Conservation (phyloP, 2,329 filamentous ascomycete species). For the Chrysoporthe deuterocubensis region DNA sequence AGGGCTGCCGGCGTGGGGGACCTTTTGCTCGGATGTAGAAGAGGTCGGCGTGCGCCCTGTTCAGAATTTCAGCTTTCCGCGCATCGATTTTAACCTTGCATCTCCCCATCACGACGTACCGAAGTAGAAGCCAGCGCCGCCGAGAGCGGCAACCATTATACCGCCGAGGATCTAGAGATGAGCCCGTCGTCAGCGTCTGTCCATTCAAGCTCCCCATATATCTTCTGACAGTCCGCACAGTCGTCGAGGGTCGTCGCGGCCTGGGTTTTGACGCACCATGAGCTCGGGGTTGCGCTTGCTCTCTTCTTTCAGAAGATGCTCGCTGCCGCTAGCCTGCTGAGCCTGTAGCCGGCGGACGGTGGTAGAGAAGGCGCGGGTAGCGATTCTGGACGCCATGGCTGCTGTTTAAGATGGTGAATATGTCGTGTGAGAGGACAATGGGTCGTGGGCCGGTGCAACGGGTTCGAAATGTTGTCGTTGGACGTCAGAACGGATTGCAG, state of each 20-base stretch:
- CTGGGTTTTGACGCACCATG: conserved; percentile 44
- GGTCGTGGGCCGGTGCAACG: conserved; percentile 28
- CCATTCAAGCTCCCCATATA: conserved; percentile 6
- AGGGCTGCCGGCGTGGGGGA: conserved; percentile 80
- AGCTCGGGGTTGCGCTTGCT: conserved; percentile 59
- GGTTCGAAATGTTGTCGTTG: conserved; percentile 22
- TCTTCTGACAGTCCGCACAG: not conserved
- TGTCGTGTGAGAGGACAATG: conserved; percentile 17
- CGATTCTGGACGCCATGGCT: conserved; percentile 61
- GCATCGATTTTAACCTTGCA: not conserved
- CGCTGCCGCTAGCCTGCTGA: conserved; percentile 39
- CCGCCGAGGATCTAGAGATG: conserved; percentile 77
- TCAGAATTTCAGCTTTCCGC: conserved; percentile 16
- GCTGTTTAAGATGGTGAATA: conserved; percentile 29
- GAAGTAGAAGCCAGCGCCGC: conserved; percentile 88
- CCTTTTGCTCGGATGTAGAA: conserved; percentile 77
- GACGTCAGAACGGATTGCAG: conserved; percentile 10
- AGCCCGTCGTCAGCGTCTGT: conserved; percentile 30
- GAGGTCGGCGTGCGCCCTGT: conserved; percentile 83
- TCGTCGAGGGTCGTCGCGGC: not conserved
- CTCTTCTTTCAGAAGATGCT: conserved; percentile 59
- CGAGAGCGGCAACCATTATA: conserved; percentile 88
- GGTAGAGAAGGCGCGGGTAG: conserved; percentile 61
- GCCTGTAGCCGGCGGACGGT: conserved; percentile 53
- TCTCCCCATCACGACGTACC: conserved; percentile 53